phyloP scores from a whole-genome alignment of 345 rosid species.

The Populus tremula region DNA sequence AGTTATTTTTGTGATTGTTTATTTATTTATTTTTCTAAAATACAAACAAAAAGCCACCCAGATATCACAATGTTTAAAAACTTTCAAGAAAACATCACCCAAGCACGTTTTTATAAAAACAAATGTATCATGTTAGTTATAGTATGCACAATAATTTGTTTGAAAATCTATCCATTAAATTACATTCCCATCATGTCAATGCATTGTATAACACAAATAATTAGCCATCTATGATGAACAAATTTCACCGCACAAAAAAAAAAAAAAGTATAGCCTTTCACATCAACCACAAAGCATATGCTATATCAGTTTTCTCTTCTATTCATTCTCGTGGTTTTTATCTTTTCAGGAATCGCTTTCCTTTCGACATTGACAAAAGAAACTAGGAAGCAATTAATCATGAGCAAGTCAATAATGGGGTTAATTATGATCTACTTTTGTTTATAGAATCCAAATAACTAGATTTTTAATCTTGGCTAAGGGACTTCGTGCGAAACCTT shows the following conservation, averaged over 20 bases:
- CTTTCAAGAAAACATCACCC: too few relatives aligned
- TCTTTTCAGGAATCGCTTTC: conserved; percentile 14
- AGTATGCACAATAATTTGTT: neutral
- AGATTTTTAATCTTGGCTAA: neutral
- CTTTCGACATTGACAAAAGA: neutral
- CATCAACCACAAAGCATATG: neutral
- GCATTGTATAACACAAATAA: neutral
- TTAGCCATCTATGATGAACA: neutral
- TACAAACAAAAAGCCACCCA: too few relatives aligned
- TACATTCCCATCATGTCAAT: neutral
- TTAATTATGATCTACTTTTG: neutral
- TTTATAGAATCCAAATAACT: conserved; percentile 7
- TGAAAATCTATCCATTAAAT: neutral
- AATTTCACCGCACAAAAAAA: neutral
- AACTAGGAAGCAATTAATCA: conserved; percentile 16
- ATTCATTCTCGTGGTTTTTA: conserved; percentile 4
- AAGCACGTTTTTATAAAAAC: too few relatives aligned
- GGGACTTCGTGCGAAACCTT: conserved; percentile 20
- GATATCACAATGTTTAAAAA: too few relatives aligned
- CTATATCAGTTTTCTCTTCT: neutral
- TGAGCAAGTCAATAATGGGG: conserved; percentile 29
- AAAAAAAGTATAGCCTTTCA: neutral
- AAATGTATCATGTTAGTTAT: too few relatives aligned
- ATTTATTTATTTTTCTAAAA: too few relatives aligned
- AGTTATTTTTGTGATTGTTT: too few relatives aligned